Evolutionary conservation across 805 yeast species (phyloP), one percentile per base, ranked within the genome.

Genomic region (Nematodospora valgi): DNA sequence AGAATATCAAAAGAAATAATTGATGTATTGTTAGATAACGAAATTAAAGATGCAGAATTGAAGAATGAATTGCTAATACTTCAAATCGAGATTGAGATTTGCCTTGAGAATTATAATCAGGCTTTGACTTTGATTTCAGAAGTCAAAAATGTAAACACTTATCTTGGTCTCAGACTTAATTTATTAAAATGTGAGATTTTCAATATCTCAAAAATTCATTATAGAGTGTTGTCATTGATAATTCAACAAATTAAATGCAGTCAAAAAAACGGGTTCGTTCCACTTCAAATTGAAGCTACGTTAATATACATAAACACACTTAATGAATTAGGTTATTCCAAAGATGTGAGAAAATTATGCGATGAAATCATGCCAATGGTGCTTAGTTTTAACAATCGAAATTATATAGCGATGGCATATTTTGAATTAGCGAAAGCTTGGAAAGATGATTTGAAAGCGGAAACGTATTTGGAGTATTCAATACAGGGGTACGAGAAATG

Each of bases 221-320:
- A 70, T 7, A 63, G 82, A 38, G 76, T 74, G 0, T 43, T 81
- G 6, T 69, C 82, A 0, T 48, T 70, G 13, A 47, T 79, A 0
- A 49, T 74, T 5, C 75, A 74, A 41, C 66, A 77, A 34, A 54
- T 82, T 2, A 68, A 71, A 30, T 47, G 64, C 9, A 73, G 83
- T 0, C 64, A 67, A 14, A 48, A 53, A 4, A 62, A 72, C 6
- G 76, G 81, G 2, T 64, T 74, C 35, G 52, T 64, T 3, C 51
- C 71, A 0, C 50, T 73, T 6, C 52, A 68, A 1, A 62, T 72
- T 1, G 78, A 76, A 39, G 75, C 78, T 0, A 48, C 73, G 2
- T 38, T 76, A 5, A 51, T 68, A 3, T 52, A 83, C 18, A 59
- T 72, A 17, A 61, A 70, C 11, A 54, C 76, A 3, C 48, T 81